A percentile compares a stretch with the other conserved stretches of the same genome.
phyloP scores from a whole-genome alignment of 2,329 filamentous ascomycete genomes.

The Fusarium redolens region DNA sequence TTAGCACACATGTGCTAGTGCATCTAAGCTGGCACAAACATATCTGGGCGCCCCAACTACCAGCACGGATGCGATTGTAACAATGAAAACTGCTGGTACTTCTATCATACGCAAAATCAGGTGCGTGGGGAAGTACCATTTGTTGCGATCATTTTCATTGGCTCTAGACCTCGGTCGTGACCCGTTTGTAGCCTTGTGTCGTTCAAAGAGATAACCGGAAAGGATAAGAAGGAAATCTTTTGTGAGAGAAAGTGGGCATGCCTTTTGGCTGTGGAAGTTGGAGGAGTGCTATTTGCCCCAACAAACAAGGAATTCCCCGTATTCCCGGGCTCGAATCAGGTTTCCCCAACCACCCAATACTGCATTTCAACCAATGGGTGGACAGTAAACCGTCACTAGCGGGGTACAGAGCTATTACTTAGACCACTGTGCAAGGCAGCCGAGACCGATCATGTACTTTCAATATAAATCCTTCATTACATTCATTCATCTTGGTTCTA shows the following conservation, averaged over 20 bases:
- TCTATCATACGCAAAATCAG: too few relatives aligned
- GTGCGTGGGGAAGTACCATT: too few relatives aligned
- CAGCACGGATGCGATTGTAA: too few relatives aligned
- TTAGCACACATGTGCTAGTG: too few relatives aligned
- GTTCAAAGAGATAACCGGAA: background rate
- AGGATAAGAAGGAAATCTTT: background rate
- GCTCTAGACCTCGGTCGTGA: background rate
- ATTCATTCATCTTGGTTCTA: too few relatives aligned
- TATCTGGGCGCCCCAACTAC: too few relatives aligned
- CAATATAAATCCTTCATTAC: too few relatives aligned
- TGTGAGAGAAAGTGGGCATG: background rate
- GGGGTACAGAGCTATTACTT: conserved; percentile 3
- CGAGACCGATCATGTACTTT: background rate
- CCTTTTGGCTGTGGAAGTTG: background rate
- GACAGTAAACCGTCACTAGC: background rate
- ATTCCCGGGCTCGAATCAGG: background rate
- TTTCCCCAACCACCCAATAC: conserved; percentile 1
- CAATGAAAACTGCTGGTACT: too few relatives aligned
- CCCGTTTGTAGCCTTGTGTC: background rate
- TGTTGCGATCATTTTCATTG: too few relatives aligned
- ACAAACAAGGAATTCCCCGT: background rate
- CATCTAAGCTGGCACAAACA: too few relatives aligned
- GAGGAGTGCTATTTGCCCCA: conserved; percentile 1
- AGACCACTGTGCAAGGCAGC: background rate
- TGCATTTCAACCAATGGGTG: background rate